These are phyloP conservation scores for Mrakia gelida DNA, from an alignment of 768 basidiomycete species.

Conservation along the genomic window DNA sequence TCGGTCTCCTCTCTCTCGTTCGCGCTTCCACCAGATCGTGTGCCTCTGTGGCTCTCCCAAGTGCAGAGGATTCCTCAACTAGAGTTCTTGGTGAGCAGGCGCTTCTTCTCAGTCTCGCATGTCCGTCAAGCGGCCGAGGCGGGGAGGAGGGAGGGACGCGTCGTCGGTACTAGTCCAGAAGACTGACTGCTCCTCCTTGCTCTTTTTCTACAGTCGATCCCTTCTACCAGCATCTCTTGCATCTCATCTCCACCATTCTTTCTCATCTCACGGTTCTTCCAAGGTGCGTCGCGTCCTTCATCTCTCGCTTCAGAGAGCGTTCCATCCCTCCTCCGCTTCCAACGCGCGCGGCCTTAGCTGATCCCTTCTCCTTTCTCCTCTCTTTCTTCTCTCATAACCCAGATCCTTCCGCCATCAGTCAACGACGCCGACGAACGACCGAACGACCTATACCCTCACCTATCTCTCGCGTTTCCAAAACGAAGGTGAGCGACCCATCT, in stretches of 20 bases:
- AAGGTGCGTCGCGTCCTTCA: too few relatives aligned
- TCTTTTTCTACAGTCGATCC: too few relatives aligned
- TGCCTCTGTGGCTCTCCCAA: conserved; percentile 31
- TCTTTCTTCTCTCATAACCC: background rate
- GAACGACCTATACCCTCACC: background rate
- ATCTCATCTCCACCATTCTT: too few relatives aligned
- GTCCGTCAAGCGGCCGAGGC: too few relatives aligned
- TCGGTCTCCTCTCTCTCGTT: too few relatives aligned
- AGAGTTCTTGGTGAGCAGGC: background rate
- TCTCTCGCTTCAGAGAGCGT: too few relatives aligned
- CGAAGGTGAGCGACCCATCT: background rate
- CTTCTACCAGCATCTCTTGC: too few relatives aligned
- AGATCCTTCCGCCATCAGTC: background rate
- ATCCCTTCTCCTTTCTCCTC: background rate
- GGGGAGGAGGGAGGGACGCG: background rate
- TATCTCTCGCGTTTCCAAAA: background rate
- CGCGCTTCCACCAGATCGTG: conserved; percentile 17
- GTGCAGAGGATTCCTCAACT: conserved; percentile 33
- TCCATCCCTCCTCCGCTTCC: too few relatives aligned
- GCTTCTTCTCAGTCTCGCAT: too few relatives aligned
- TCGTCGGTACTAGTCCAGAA: background rate
- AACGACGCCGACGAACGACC: background rate
- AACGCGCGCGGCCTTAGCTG: too few relatives aligned
- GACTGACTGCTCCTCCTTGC: too few relatives aligned
- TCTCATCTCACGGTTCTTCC: too few relatives aligned